Base-by-base conservation (phyloP, 1,284 basidiomycete genomes). In the Takashimella koratensis region DNA sequence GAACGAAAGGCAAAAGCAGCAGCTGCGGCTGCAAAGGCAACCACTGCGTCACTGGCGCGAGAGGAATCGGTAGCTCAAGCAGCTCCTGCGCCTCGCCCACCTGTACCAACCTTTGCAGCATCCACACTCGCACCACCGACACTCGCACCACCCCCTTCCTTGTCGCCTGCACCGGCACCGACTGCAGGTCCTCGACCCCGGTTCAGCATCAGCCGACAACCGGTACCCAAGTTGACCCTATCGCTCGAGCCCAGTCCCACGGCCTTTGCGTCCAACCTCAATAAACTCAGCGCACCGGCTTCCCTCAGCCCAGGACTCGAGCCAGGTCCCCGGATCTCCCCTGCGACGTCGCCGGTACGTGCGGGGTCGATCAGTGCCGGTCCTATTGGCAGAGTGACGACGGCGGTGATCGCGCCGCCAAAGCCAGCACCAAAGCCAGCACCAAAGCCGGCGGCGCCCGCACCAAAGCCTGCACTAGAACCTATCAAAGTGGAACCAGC, bases 1-100 rank as follows among this genome's bases (percentile, higher is more conserved):
- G 45, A 47, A 22, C n/a, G 43, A 25, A 47, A 22, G 11, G 43
- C 50, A 5, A 45, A n/a, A 19, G 39, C 51, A 39, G 43, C 40
- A 11, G 23, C 5, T 4, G 45, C 13, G 5, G 43, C 49, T 23
- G 49, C 30, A 8, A 36, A 36, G 16, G 30, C 30, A 36, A 8
- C 30, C 10, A 36, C 8, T 8, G 16, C 30, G 16, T 8, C 8
- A 8, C 8, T 8, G 10, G 30, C 16, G 10, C 8, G 10, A 36
- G 16, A 8, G 16, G 10, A 8, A 8, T 8, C 10, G 8, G 16
- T 36, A 8, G 8, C 30, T 8, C 10, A 8, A 36, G 16, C 30
- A 36, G 16, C 30, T 8, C 16, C 30, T 8, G 30, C 30, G 16
- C 8, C 30, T 36, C 30, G 8, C 30, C 8, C 8, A 8, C 30